Percentiles rank a stretch among this genome's conserved stretches.
These are phyloP conservation scores for Chalciporus pseudorubinellus DNA, from an alignment of 768 basidiomycete species.

Conservation along the genomic window DNA sequence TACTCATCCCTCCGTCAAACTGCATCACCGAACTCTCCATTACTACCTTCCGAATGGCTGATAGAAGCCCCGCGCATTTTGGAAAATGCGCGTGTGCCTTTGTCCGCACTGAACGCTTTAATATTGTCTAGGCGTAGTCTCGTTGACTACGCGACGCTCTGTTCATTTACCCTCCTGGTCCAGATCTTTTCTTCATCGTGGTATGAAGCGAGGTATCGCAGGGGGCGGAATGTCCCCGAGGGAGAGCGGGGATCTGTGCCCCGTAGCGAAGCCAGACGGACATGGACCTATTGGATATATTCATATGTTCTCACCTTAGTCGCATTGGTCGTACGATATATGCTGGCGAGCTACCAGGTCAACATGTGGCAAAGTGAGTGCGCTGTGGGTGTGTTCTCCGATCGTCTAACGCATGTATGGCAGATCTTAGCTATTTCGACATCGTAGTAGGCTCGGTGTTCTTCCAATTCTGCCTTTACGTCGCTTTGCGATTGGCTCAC, in stretches of 20 bases:
- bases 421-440: constrained; percentile 81
- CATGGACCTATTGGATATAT: constrained; percentile 65
- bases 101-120: constrained; percentile 52
- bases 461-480: constrained; percentile 90
- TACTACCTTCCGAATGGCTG: constrained; percentile 65
- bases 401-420: constrained; percentile 4
- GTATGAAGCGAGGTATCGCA: constrained; percentile 56
- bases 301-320: constrained; percentile 50
- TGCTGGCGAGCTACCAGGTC: constrained; percentile 41
- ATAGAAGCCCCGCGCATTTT: constrained; percentile 72
- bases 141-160: constrained; percentile 76
- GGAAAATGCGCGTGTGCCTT: constrained; percentile 37
- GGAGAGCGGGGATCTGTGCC: constrained; percentile 77
- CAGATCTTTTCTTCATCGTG: constrained; percentile 80
- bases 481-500: constrained; percentile 85
- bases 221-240: constrained; percentile 45
- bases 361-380: constrained; percentile 72
- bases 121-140: constrained; percentile 71
- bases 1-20: constrained; percentile 46
- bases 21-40: constrained; percentile 26
- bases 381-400: background rate
- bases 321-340: constrained; percentile 48
- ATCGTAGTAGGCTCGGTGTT: constrained; percentile 69
- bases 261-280: constrained; percentile 62
- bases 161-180: constrained; percentile 73